Percentiles rank a stretch among this genome's conserved stretches.
These are phyloP conservation scores for Puccinia hordei DNA, from an alignment of 1,284 basidiomycete species.

Conservation along the genomic window DNA sequence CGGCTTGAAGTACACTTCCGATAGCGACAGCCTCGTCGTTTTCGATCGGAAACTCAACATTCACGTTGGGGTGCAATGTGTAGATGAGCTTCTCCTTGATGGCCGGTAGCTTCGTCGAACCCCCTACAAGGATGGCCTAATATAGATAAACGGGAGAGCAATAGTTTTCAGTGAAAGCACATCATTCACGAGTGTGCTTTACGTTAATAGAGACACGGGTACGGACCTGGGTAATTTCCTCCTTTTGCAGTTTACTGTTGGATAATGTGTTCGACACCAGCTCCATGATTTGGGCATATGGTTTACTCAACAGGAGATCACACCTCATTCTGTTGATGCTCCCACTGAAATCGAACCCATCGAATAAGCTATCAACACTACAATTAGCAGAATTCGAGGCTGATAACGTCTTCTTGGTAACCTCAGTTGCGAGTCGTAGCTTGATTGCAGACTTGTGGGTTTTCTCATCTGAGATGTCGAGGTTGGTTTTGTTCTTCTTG, in stretches of 20 bases:
- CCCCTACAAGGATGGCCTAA: slow-evolving; percentile 81
- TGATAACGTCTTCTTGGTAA: slow-evolving; percentile 89
- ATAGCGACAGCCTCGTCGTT: slow-evolving; percentile 85
- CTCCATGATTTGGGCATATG: slow-evolving; percentile 72
- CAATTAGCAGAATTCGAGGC: slow-evolving; percentile 86
- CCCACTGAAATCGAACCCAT: slow-evolving; percentile 87
- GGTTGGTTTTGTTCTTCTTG: slow-evolving; percentile 80
- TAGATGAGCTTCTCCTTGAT: slow-evolving; percentile 78
- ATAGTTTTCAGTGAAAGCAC: neutral
- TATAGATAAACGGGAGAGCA: neutral
- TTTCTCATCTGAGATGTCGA: slow-evolving; percentile 53
- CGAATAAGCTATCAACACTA: slow-evolving; percentile 87
- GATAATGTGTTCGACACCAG: slow-evolving; percentile 70
- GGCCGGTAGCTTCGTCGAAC: slow-evolving; percentile 80
- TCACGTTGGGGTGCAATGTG: slow-evolving; percentile 63
- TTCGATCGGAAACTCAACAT: slow-evolving; percentile 66
- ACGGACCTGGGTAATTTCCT: slow-evolving; percentile 75
- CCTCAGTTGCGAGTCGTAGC: slow-evolving; percentile 86
- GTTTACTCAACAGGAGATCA: slow-evolving; percentile 76
- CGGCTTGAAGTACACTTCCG: slow-evolving; percentile 84
- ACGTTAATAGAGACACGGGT: neutral
- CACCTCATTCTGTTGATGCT: slow-evolving; percentile 93
- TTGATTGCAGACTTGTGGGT: slow-evolving; percentile 88
- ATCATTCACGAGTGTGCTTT: neutral
- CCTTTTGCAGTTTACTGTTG: slow-evolving; percentile 70